Evolutionary conservation across 2,329 filamentous ascomycete species (phyloP).

Genomic region (Diaporthe ampelina): DNA sequence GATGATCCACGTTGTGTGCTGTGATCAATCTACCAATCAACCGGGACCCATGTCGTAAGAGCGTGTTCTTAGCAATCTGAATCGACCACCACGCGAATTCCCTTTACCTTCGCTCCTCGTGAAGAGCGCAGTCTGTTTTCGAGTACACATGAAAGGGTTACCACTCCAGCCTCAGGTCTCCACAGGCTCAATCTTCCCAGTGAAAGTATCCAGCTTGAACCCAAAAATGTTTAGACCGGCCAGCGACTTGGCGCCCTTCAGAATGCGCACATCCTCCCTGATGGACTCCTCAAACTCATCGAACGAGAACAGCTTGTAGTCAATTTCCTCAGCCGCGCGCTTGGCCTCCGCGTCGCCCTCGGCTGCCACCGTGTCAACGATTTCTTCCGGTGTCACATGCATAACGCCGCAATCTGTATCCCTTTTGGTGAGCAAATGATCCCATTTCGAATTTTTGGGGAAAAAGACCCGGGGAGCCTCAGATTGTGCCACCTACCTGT

Average conservation of each 20-base stretch:
- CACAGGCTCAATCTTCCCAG: constrained; percentile 35
- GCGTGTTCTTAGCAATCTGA: background rate
- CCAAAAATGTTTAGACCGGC: constrained; percentile 33
- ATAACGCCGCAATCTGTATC: constrained; percentile 34
- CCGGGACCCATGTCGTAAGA: background rate
- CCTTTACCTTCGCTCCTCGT: background rate
- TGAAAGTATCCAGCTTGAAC: constrained; percentile 38
- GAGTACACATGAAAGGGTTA: background rate
- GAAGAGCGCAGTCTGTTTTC: background rate
- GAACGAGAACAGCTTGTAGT: constrained; percentile 26
- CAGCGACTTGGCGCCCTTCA: constrained; percentile 21
- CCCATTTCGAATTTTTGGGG: too few relatives aligned
- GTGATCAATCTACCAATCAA: background rate
- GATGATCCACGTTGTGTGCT: background rate
- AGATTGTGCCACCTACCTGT: constrained; percentile 12
- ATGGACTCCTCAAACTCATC: constrained; percentile 30
- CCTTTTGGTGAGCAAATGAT: background rate
- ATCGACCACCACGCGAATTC: background rate
- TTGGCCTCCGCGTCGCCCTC: constrained; percentile 1
- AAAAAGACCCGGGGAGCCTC: too few relatives aligned
- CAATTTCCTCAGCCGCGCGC: constrained; percentile 25
- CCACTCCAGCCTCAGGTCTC: constrained; percentile 2
- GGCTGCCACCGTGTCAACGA: constrained; percentile 6
- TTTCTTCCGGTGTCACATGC: constrained; percentile 14
- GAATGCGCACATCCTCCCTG: constrained; percentile 32